These are phyloP conservation scores for Colletotrichum spaethianum DNA, from an alignment of 2,329 filamentous ascomycete genomes.

Conservation along the genomic window DNA sequence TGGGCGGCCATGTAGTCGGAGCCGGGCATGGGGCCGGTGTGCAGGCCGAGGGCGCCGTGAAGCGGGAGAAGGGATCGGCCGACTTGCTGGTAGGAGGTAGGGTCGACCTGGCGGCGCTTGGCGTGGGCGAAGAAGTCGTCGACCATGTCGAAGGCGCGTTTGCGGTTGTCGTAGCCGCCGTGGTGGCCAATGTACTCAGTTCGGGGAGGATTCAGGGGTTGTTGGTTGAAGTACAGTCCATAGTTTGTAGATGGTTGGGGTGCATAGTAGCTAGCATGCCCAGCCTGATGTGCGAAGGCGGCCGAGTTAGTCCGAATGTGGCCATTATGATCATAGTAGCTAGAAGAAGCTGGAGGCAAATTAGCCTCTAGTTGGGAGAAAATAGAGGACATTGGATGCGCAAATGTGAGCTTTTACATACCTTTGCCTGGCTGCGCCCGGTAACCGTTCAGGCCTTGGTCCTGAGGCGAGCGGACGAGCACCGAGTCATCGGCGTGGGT, in stretches of 20 bases:
- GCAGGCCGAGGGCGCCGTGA: slow-evolving; percentile 78
- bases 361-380: slow-evolving; percentile 57
- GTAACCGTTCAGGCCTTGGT: slow-evolving; percentile 69
- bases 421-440: slow-evolving; percentile 67
- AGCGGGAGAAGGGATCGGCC: slow-evolving; percentile 89
- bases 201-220: slow-evolving; percentile 67
- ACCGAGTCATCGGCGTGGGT: slow-evolving; percentile 97
- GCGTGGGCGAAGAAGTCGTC: slow-evolving; percentile 95
- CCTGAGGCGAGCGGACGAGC: slow-evolving; percentile 67
- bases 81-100: slow-evolving; percentile 90
- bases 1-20: slow-evolving; percentile 68
- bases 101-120: slow-evolving; percentile 92
- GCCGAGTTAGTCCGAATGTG: slow-evolving; percentile 72
- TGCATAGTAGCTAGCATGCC: slow-evolving; percentile 71
- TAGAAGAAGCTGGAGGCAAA: slow-evolving; percentile 63
- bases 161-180: slow-evolving; percentile 76
- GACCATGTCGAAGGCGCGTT: slow-evolving; percentile 88
- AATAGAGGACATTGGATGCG: slow-evolving; percentile 45
- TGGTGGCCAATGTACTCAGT: slow-evolving; percentile 75
- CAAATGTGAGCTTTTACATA: slow-evolving; percentile 53
- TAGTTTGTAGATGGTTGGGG: slow-evolving; percentile 70
- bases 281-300: slow-evolving; percentile 70
- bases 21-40: slow-evolving; percentile 62
- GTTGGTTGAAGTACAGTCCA: slow-evolving; percentile 84
- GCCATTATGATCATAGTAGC: slow-evolving; percentile 76